phyloP scores from a whole-genome alignment of 169 alveolate species.

The Plasmodium blacklocki region DNA sequence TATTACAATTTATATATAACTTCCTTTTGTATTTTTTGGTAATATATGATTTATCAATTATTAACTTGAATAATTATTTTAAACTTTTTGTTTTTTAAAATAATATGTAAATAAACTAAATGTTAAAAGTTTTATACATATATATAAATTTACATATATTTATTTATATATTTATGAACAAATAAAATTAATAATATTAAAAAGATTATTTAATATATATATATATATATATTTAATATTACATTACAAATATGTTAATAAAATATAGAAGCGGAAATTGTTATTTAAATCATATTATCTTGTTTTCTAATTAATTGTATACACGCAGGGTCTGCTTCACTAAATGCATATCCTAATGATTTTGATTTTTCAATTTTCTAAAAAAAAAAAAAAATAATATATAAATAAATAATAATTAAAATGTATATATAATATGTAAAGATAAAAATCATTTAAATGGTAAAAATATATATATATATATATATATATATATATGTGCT shows the following conservation, averaged over 20 bases:
- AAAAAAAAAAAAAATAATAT: not conserved
- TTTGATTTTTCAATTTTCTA: constrained; percentile 38
- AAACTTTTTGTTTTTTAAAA: no score
- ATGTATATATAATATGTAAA: not conserved
- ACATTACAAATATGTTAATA: not conserved
- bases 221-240: not conserved
- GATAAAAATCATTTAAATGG: not conserved
- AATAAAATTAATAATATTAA: no score
- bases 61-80: no score
- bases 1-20: no score
- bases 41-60: no score
- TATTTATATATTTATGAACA: no score
- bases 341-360: constrained; percentile 70
- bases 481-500: not conserved
- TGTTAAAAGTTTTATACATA: no score
- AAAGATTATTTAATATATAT: no score
- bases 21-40: no score
- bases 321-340: constrained; percentile 77
- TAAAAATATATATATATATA: not conserved
- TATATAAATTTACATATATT: no score
- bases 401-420: constrained; percentile 1
- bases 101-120: no score
- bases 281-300: constrained; percentile 49
- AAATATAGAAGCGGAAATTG: not conserved
- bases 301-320: constrained; percentile 63